Conservation (phyloP, 192 early-diverging fungal genomes). For the Pilaira anomala region DNA sequence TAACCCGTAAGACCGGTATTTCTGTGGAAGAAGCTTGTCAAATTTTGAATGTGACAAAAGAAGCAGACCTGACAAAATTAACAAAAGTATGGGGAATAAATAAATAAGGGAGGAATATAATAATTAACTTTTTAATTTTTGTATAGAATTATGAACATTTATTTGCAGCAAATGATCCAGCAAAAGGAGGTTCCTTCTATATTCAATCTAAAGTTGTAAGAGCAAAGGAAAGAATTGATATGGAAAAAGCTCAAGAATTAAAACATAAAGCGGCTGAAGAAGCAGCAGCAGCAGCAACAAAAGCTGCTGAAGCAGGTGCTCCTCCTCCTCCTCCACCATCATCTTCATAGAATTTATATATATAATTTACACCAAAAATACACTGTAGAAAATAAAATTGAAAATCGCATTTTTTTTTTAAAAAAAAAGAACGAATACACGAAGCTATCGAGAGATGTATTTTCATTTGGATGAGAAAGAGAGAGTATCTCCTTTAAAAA, state of each 20-base stretch:
- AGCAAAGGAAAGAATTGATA: constrained; percentile 91
- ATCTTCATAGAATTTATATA: constrained; percentile 12
- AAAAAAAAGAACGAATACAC: too few species aligned
- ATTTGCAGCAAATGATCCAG: constrained; percentile 83
- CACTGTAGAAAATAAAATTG: too few species aligned
- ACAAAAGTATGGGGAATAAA: constrained; percentile 40
- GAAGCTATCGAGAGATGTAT: too few species aligned
- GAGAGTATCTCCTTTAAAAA: too few species aligned
- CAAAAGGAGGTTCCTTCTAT: constrained; percentile 88
- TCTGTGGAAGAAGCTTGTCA: constrained; percentile 86
- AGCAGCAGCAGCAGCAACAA: constrained; percentile 12
- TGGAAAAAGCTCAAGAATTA: constrained; percentile 69
- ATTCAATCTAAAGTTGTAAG: constrained; percentile 90
- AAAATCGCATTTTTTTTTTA: too few species aligned
- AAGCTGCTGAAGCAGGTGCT: background rate
- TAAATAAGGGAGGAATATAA: background rate
- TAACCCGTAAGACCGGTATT: constrained; percentile 79
- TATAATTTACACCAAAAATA: background rate
- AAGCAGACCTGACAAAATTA: constrained; percentile 49
- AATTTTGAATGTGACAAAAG: constrained; percentile 83
- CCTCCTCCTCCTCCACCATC: constrained; percentile 19
- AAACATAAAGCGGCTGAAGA: constrained; percentile 31
- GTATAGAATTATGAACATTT: constrained; percentile 78
- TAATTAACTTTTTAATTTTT: background rate
- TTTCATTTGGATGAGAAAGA: too few species aligned